Evolutionary conservation across 2,329 filamentous ascomycete species (phyloP).

Genomic region (Diplodia sapinea): DNA sequence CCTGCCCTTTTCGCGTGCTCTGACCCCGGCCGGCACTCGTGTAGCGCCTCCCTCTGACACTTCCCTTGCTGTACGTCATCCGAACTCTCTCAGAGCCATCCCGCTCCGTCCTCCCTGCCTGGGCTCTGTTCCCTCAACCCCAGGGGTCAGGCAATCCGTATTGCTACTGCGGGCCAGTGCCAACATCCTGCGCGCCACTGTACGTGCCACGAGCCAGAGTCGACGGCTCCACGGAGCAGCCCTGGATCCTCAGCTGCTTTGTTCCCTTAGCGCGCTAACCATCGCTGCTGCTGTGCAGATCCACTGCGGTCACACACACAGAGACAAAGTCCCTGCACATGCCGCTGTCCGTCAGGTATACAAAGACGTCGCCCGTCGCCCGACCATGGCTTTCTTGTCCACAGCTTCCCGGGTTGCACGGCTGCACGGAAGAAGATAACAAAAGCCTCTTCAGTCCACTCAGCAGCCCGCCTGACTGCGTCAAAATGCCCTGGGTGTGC

Average conservation of each 20-base stretch:
- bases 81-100: no score
- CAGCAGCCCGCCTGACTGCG: not conserved
- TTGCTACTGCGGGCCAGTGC: not conserved
- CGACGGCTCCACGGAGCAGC: not conserved
- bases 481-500: constrained; percentile 24
- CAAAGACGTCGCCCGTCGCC: constrained; percentile 7
- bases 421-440: not conserved
- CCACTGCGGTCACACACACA: not conserved
- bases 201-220: constrained; percentile 3
- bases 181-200: not conserved
- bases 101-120: not conserved
- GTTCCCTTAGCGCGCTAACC: constrained; percentile 12
- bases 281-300: constrained; percentile 7
- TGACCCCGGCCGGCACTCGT: not conserved
- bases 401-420: not conserved
- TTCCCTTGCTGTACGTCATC: not conserved
- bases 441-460: not conserved
- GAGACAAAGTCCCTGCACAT: not conserved
- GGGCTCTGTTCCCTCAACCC: not conserved
- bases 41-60: not conserved
- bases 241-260: not conserved
- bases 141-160: not conserved
- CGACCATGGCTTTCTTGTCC: not conserved
- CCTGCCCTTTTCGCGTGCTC: not conserved
- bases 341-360: constrained; percentile 16